Evolutionary conservation across 2,329 filamentous ascomycete species (phyloP).

Genomic region (Aspergillus sp.): DNA sequence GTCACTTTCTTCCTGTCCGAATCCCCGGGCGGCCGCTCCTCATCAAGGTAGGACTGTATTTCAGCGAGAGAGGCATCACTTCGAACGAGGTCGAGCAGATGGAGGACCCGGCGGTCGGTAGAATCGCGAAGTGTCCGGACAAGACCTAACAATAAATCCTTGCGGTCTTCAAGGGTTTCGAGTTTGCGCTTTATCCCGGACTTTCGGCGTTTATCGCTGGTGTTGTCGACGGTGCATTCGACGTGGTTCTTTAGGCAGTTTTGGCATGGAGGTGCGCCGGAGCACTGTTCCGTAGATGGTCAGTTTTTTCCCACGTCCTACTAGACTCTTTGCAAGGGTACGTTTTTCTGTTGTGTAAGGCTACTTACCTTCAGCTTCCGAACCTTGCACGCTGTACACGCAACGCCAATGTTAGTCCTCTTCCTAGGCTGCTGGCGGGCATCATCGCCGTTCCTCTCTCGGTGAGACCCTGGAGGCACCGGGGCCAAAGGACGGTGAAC

Average conservation of each 20-base stretch:
- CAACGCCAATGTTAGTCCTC: slow-evolving; percentile 19
- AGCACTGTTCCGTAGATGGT: slow-evolving; percentile 10
- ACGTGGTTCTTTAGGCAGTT: slow-evolving; percentile 16
- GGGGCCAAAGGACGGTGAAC: slow-evolving; percentile 11
- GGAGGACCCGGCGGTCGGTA: slow-evolving; percentile 11
- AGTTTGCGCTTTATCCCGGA: slow-evolving; percentile 8
- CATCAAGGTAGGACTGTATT: slow-evolving; percentile 20
- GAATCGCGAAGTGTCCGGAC: slow-evolving; percentile 17
- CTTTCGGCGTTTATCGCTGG: slow-evolving; percentile 18
- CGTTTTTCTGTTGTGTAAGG: neutral
- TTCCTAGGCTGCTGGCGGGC: slow-evolving; percentile 1
- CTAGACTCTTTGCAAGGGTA: neutral
- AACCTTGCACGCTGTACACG: slow-evolving; percentile 18
- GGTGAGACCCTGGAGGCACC: slow-evolving; percentile 7
- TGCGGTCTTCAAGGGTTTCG: slow-evolving; percentile 17
- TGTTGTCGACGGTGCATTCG: slow-evolving; percentile 18
- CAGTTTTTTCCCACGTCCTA: neutral
- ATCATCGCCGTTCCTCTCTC: slow-evolving; percentile 7
- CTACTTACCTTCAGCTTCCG: slow-evolving; percentile 20
- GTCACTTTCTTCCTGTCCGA: slow-evolving; percentile 11
- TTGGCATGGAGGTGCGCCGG: slow-evolving; percentile 16
- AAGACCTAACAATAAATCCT: slow-evolving; percentile 19
- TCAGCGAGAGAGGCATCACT: slow-evolving; percentile 21
- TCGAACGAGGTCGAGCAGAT: slow-evolving; percentile 21
- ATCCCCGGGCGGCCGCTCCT: slow-evolving; percentile 12